phyloP scores from a whole-genome alignment of 1,284 basidiomycete species.

The Pseudozyma tsukubaensis region DNA sequence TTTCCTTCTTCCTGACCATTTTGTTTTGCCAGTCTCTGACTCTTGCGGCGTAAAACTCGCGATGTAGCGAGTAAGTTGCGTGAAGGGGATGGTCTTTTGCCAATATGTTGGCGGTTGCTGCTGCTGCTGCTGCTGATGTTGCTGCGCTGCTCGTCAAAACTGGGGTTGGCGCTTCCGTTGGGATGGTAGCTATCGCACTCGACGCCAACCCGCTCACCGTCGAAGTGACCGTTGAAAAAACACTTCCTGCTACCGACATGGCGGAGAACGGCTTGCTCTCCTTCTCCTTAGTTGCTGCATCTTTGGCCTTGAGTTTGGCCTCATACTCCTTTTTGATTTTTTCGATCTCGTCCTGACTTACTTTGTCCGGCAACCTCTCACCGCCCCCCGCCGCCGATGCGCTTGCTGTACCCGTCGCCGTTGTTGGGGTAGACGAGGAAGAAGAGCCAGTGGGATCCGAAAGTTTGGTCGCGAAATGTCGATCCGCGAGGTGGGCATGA shows the following conservation, averaged over 20 bases:
- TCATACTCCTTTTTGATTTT: conserved; percentile 56
- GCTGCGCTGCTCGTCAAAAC: too few species aligned
- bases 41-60: conserved; percentile 57
- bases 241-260: conserved; percentile 33
- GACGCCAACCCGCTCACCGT: conserved; percentile 37
- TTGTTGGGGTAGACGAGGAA: background rate
- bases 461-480: conserved; percentile 52
- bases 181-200: conserved; percentile 24
- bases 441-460: conserved; percentile 23
- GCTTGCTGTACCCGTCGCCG: background rate
- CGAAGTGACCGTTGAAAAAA: conserved; percentile 44
- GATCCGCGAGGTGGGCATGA: conserved; percentile 52
- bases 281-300: conserved; percentile 22
- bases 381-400: too few species aligned
- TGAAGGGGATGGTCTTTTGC: conserved; percentile 35
- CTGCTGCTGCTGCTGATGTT: conserved; percentile 9
- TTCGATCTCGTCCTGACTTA: conserved; percentile 53
- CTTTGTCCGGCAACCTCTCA: conserved; percentile 43
- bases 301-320: conserved; percentile 34
- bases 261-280: conserved; percentile 30
- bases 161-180: conserved; percentile 4
- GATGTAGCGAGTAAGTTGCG: conserved; percentile 53
- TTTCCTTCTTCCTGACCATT: conserved; percentile 44
- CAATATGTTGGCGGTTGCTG: conserved; percentile 18
- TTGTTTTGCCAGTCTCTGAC: conserved; percentile 46